Evolutionary conservation across 2,329 filamentous ascomycete genomes (phyloP).

Genomic region (Neopestalotiopsis clavispora): DNA sequence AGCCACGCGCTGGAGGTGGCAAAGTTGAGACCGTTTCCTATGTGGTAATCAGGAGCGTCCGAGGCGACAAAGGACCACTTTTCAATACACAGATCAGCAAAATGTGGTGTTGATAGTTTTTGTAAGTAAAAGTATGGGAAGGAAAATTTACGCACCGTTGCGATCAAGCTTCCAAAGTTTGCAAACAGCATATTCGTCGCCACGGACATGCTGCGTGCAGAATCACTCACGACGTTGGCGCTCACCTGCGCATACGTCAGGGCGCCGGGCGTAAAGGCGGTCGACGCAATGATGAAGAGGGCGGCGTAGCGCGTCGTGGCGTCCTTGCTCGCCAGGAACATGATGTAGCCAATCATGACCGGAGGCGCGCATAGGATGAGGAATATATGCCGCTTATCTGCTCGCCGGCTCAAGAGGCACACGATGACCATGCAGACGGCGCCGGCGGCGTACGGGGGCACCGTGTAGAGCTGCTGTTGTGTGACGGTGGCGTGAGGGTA

Average conservation of each 20-base stretch:
- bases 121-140: background rate
- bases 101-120: no score
- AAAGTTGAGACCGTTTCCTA: constrained; percentile 73
- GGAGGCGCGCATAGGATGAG: constrained; percentile 60
- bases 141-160: constrained; percentile 41
- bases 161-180: constrained; percentile 70
- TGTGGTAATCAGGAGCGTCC: constrained; percentile 69
- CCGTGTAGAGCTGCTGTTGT: constrained; percentile 71
- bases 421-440: constrained; percentile 69
- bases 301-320: constrained; percentile 62
- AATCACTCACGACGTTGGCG: constrained; percentile 70
- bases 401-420: constrained; percentile 61
- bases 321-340: constrained; percentile 60
- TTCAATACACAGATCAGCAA: background rate
- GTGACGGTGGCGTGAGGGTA: constrained; percentile 63
- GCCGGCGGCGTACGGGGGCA: constrained; percentile 72
- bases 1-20: constrained; percentile 60
- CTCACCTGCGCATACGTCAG: constrained; percentile 67
- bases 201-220: constrained; percentile 65
- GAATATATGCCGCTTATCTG: constrained; percentile 59
- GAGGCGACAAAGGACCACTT: constrained; percentile 66
- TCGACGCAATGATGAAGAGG: constrained; percentile 66
- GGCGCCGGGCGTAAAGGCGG: constrained; percentile 65
- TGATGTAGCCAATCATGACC: constrained; percentile 67
- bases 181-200: constrained; percentile 62